These are phyloP conservation scores for Ceratobasidium sp. DNA, from an alignment of 1,284 basidiomycete species.

Conservation along the genomic window DNA sequence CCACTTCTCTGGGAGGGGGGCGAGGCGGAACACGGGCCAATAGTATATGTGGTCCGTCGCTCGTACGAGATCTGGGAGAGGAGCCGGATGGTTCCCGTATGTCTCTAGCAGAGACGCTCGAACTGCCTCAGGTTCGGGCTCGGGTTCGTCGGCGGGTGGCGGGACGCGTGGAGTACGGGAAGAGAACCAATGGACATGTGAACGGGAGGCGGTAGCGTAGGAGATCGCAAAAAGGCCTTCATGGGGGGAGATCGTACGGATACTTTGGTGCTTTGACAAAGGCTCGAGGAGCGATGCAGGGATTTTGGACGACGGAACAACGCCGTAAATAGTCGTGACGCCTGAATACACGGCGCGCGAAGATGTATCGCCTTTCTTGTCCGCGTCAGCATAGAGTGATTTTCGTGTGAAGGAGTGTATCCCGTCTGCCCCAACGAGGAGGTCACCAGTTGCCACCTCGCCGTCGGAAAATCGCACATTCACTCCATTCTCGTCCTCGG, in stretches of 20 bases:
- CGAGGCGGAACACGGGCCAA: conserved; percentile 44
- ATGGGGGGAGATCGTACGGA: conserved; percentile 46
- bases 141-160: conserved; percentile 32
- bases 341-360: conserved; percentile 43
- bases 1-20: conserved; percentile 35
- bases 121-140: conserved; percentile 33
- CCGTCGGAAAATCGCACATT: conserved; percentile 21
- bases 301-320: conserved; percentile 42
- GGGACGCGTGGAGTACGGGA: conserved; percentile 36
- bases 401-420: conserved; percentile 42
- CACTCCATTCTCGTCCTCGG: conserved; percentile 20
- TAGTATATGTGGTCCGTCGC: conserved; percentile 46
- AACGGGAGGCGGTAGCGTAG: conserved; percentile 38
- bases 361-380: background rate
- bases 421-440: conserved; percentile 39
- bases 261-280: conserved; percentile 40
- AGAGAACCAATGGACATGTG: conserved; percentile 43
- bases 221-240: conserved; percentile 45
- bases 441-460: conserved; percentile 28
- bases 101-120: conserved; percentile 30
- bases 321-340: conserved; percentile 45
- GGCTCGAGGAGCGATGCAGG: conserved; percentile 26
- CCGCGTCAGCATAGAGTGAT: conserved; percentile 21
- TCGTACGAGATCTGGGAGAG: conserved; percentile 37
- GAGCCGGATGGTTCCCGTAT: conserved; percentile 42